Evolutionary conservation across 108 stramenopile genomes (phyloP), one percentile per base, ranked within the genome.

Genomic region (Discostella pseudostelligera): DNA sequence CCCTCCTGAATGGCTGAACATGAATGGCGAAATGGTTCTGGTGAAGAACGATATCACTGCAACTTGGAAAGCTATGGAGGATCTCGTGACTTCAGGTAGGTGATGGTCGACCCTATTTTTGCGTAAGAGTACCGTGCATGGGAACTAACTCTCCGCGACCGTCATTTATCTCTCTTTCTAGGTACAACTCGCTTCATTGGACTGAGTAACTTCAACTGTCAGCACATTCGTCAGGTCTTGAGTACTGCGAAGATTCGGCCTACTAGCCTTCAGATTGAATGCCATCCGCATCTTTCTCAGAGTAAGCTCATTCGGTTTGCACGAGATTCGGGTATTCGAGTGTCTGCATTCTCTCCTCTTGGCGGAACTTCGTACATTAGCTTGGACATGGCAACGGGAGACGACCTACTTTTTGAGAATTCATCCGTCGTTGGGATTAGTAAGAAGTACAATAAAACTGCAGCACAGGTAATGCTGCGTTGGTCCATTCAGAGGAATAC

Each of bases 1-100:
- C 67, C 96, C 96, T 17, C 96, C 96, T 0, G 96, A 95, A 79
- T 97, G 96, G 96, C 77, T 66, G 4, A 95, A 97, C 66, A 62
- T 83, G 36, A 74, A 88, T 51, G 88, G 89, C 2, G 77, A 89
- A 68, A 94, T 88, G 84, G 89, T 90, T 0, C 51, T 89, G n/a
- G 88, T 84, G 12, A 64, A 58, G 11, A 81, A 89, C 39, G 87
- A 87, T 47, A 90, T 94, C 39, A 56, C 76, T 48, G 80, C 62
- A 29, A 97, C 96, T 1, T 97, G 96, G 96, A 78, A 72, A 54
- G 92, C 86, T 1, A 90, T 97, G 93, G 96, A 97, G 59, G 16
- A 39, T 25, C 71, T 72, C 20, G 76, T 57, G 50, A 26, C 26
- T 58, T 76, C 21, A 43, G 40, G 45, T 28, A 16, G 8, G 72